Conservation (phyloP, 495 filamentous ascomycete genomes). For the Venustampulla echinocandica region DNA sequence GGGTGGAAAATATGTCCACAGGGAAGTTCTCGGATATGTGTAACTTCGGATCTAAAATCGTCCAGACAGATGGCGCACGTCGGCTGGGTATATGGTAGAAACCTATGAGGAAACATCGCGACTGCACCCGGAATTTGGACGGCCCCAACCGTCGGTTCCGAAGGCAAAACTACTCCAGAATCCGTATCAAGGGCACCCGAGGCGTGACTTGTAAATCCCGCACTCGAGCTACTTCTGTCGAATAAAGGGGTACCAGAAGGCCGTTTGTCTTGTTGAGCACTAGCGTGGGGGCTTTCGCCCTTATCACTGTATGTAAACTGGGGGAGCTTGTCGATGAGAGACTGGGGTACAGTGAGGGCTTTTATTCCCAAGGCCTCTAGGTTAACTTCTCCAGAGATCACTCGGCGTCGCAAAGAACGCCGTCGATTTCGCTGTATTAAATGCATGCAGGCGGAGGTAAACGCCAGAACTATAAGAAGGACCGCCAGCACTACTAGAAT, state of each 20-base stretch:
- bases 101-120: constrained; percentile 13
- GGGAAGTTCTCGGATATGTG: constrained; percentile 71
- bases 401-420: constrained; percentile 52
- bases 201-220: not conserved
- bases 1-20: constrained; percentile 90
- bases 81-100: constrained; percentile 52
- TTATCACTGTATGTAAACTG: constrained; percentile 55
- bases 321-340: constrained; percentile 61
- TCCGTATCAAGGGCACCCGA: not conserved
- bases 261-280: constrained; percentile 14
- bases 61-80: constrained; percentile 83
- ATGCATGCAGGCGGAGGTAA: constrained; percentile 65
- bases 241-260: constrained; percentile 17
- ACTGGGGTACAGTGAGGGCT: constrained; percentile 57
- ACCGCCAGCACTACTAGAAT: constrained; percentile 71
- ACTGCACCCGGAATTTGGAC: constrained; percentile 2
- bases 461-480: constrained; percentile 53
- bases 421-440: constrained; percentile 60
- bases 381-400: constrained; percentile 68
- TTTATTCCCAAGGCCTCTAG: constrained; percentile 74
- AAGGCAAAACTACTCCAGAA: constrained; percentile 1
- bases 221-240: no score
- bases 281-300: constrained; percentile 7
- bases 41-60: constrained; percentile 56
- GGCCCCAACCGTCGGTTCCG: constrained; percentile 10